Evolutionary conservation across 345 rosid species (phyloP), one percentile per base, ranked within the genome.

Genomic region (Sisymbrium altissimum): DNA sequence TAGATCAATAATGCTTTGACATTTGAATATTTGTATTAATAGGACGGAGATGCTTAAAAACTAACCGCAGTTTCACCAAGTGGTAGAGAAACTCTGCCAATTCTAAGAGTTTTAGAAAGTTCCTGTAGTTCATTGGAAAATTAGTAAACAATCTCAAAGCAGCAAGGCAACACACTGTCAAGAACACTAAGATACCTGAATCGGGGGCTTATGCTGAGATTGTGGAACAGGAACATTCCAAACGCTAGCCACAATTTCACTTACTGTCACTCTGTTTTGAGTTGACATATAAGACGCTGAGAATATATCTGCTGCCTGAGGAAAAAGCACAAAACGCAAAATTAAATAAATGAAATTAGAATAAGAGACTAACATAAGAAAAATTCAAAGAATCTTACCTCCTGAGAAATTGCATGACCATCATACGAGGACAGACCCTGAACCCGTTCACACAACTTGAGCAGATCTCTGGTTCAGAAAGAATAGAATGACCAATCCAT

Each of bases 361-460:
- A 64, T 30, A 39, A 27, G 50, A 25, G 56, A 44, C 35, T 57
- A 50, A 38, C 25, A 45, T 41, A 63, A 50, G 62, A 18, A 27
- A 39, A 38, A 58, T 21, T 58, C 7, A 35, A 64, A 39, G 23
- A 60, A 54, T 66, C 44, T 79, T 50, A 91, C 98, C 97, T 94
- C 98, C 59, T 81, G 90, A 81, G 78, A 91, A 53, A 94, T 85
- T 39, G 78, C 71, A 65, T 30, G 81, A 68, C 84, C 70, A 70
- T 88, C 88, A 49, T 73, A 66, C 46, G 85, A 70, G 48, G 95
- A 70, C 79, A 88, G 71, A 56, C 73, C 75, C 49, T 79, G 79
- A 78, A 94, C 85, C 71, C 98, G 83, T 72, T 87, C 93, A 83
- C 98, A 91, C 96, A 90, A 91, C 82, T 94, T 91, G 41, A 94